Percentiles rank a stretch among this genome's conserved stretches.
Conservation (phyloP, 2,329 filamentous ascomycete genomes). For the Stromatinia cepivora region DNA sequence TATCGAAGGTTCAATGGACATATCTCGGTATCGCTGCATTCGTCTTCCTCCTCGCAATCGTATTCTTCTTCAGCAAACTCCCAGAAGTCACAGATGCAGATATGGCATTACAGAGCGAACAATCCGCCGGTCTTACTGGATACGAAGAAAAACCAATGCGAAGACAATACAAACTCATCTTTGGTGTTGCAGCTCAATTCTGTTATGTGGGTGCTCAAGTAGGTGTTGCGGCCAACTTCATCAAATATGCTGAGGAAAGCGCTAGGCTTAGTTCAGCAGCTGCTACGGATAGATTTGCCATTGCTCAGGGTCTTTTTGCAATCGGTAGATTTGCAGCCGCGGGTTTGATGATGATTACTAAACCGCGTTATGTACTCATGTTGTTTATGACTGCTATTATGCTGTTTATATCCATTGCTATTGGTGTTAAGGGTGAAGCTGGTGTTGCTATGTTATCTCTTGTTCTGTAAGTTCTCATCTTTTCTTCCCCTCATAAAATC, state of each 20-base stretch:
- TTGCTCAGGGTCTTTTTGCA: conserved; percentile 73
- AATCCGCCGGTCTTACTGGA: conserved; percentile 23
- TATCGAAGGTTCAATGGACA: conserved; percentile 73
- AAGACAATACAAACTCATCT: conserved; percentile 57
- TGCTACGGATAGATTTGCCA: conserved; percentile 65
- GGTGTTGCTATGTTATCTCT: conserved; percentile 64
- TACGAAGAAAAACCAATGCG: conserved; percentile 31
- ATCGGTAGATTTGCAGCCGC: conserved; percentile 70
- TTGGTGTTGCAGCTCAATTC: conserved; percentile 76
- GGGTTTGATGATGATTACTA: conserved; percentile 59
- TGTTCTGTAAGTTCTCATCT: conserved; percentile 48
- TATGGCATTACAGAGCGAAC: conserved; percentile 49
- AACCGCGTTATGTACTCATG: conserved; percentile 67
- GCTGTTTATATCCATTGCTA: conserved; percentile 48
- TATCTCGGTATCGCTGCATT: conserved; percentile 77
- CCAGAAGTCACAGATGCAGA: conserved; percentile 54
- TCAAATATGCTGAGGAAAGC: conserved; percentile 30
- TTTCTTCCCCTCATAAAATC: neutral
- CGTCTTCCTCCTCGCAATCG: conserved; percentile 66
- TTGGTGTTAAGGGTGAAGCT: conserved; percentile 46
- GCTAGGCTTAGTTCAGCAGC: conserved; percentile 48
- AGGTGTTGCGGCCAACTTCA: conserved; percentile 25
- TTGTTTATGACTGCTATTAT: conserved; percentile 63
- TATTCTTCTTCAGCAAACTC: conserved; percentile 66
- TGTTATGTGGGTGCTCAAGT: conserved; percentile 63